Evolutionary conservation across 306 rosid species (phyloP).

Genomic region (Dryas drummondii): DNA sequence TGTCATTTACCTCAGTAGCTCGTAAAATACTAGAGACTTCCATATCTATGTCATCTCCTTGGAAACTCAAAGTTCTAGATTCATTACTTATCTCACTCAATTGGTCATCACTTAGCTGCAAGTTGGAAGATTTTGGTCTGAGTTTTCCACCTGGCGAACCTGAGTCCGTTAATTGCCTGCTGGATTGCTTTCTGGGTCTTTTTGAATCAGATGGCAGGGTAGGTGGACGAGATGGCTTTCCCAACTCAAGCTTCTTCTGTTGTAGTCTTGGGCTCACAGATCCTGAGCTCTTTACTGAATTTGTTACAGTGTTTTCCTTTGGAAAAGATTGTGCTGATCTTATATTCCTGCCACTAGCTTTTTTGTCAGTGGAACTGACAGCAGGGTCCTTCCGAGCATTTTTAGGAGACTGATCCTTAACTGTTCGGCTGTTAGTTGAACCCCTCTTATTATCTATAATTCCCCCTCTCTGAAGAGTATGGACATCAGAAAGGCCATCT

Average conservation of each 20-base stretch:
- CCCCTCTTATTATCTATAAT: conserved; percentile 34
- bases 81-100: conserved; percentile 67
- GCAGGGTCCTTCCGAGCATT: conserved; percentile 39
- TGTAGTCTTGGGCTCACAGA: conserved; percentile 81
- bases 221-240: conserved; percentile 66
- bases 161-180: conserved; percentile 48
- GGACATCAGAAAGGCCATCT: conserved; percentile 41
- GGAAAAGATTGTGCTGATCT: conserved; percentile 42
- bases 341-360: conserved; percentile 35
- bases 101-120: conserved; percentile 55
- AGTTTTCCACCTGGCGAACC: conserved; percentile 54
- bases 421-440: conserved; percentile 35
- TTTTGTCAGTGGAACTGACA: conserved; percentile 53
- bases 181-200: conserved; percentile 55
- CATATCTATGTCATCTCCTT: conserved; percentile 55
- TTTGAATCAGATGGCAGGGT: conserved; percentile 55
- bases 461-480: conserved; percentile 36
- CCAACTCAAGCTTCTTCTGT: conserved; percentile 70
- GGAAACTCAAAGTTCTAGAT: conserved; percentile 53
- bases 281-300: conserved; percentile 54
- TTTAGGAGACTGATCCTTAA: conserved; percentile 50
- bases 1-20: conserved; percentile 38
- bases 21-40: conserved; percentile 54
- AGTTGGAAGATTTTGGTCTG: conserved; percentile 45
- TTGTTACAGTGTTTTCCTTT: conserved; percentile 39